Conservation (phyloP, 768 basidiomycete species). For the Suillus plorans region DNA sequence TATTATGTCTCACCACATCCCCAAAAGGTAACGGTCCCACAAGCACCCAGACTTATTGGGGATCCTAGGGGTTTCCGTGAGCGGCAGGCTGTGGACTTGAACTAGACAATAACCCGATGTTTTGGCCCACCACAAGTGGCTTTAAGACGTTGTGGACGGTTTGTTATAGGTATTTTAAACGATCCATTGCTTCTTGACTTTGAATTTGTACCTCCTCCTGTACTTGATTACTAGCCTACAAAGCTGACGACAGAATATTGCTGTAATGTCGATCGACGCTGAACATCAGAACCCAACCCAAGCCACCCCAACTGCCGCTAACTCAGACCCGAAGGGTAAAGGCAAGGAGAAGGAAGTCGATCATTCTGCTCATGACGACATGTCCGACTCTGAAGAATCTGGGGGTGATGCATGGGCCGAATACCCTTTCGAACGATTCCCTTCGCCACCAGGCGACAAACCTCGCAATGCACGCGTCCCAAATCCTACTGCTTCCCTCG, state of each 20-base stretch:
- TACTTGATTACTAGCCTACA: not conserved
- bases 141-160: not conserved
- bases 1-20: not conserved
- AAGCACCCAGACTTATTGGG: not conserved
- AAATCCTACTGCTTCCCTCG: conserved; percentile 7
- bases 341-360: conserved; percentile 7
- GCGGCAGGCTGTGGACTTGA: not conserved
- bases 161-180: not conserved
- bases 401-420: conserved; percentile 5
- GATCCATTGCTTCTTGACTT: not conserved
- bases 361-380: not conserved
- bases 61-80: not conserved
- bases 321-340: conserved; percentile 5
- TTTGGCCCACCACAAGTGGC: not conserved
- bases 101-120: not conserved
- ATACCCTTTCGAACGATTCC: conserved; percentile 31
- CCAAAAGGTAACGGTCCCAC: not conserved
- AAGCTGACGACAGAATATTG: not conserved
- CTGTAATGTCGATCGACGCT: not conserved
- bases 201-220: not conserved
- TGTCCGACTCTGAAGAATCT: not conserved
- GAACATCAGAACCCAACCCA: not conserved
- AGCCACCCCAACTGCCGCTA: not conserved
- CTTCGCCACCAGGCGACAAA: conserved; percentile 23
- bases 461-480: not conserved